Evolutionary conservation across 805 yeast genomes (phyloP).

Genomic region (Ogataea nakhonphanomensis): DNA sequence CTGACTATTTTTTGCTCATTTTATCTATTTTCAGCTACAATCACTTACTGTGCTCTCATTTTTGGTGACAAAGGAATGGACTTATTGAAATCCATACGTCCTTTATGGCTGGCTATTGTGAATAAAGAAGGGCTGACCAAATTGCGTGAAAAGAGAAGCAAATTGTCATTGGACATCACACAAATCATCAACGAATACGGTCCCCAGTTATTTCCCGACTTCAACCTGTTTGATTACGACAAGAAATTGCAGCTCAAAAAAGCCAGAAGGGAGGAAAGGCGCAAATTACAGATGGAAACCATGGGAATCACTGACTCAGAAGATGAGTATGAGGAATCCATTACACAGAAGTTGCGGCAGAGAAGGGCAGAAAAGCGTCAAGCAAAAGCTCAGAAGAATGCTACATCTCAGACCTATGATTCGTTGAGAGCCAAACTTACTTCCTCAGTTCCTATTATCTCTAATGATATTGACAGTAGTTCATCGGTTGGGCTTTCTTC

Average conservation of each 20-base stretch:
- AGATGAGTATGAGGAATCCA: constrained; percentile 49
- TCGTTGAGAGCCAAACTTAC: constrained; percentile 42
- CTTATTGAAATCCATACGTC: constrained; percentile 75
- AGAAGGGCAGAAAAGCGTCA: constrained; percentile 35
- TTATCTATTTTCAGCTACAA: constrained; percentile 62
- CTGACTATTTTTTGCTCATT: constrained; percentile 39
- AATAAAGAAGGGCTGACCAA: constrained; percentile 54
- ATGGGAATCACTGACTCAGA: constrained; percentile 30
- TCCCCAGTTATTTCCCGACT: constrained; percentile 83
- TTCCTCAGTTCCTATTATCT: constrained; percentile 51
- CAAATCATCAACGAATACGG: constrained; percentile 78
- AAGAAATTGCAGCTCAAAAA: constrained; percentile 35
- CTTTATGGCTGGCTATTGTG: constrained; percentile 64
- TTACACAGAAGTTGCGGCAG: constrained; percentile 44
- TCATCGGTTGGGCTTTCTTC: constrained; percentile 33
- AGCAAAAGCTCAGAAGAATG: constrained; percentile 25
- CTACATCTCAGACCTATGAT: neutral
- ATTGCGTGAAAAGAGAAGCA: constrained; percentile 58
- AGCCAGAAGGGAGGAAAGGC: constrained; percentile 26
- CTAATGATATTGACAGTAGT: constrained; percentile 38
- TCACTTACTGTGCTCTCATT: constrained; percentile 86
- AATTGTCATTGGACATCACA: constrained; percentile 70
- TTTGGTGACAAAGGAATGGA: constrained; percentile 95
- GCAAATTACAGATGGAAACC: constrained; percentile 19
- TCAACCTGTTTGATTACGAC: constrained; percentile 52